A percentile compares a stretch with the other conserved stretches of the same genome.
Conservation (phyloP, 352 stramenopile species). For the Globisporangium sylvaticum region DNA sequence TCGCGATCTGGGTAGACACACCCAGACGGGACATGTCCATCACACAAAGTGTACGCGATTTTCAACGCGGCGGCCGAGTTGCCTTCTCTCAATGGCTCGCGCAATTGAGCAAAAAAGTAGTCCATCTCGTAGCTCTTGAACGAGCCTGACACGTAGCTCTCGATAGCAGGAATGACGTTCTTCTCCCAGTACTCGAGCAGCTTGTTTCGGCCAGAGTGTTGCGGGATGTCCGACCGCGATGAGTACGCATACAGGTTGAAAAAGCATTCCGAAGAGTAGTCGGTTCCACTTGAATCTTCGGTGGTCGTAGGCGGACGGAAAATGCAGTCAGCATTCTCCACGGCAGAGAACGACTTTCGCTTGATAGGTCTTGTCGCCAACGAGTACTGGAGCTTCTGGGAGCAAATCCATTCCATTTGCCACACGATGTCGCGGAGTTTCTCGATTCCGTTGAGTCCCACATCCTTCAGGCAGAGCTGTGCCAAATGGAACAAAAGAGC, state of each 20-base stretch:
- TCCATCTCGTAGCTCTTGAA: conserved; percentile 89
- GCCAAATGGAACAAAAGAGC: conserved; percentile 59
- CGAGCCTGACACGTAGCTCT: conserved; percentile 74
- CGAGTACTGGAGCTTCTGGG: conserved; percentile 35
- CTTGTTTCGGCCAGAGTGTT: conserved; percentile 75
- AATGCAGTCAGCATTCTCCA: conserved; percentile 33
- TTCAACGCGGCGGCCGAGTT: conserved; percentile 72
- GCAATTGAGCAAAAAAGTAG: conserved; percentile 81
- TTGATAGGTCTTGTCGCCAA: conserved; percentile 44
- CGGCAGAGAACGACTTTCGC: conserved; percentile 26
- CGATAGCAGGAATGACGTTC: conserved; percentile 80
- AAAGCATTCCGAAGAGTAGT: conserved; percentile 38
- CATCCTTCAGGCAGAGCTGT: conserved; percentile 41
- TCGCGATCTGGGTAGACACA: conserved; percentile 78
- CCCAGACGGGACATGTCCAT: conserved; percentile 71
- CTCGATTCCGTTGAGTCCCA: conserved; percentile 33
- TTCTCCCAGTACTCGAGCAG: conserved; percentile 84
- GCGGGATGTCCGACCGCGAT: conserved; percentile 50
- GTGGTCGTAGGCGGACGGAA: conserved; percentile 22
- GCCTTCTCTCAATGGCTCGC: conserved; percentile 69
- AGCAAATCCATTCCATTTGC: conserved; percentile 46
- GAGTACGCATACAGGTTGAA: conserved; percentile 76
- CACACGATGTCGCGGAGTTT: conserved; percentile 30
- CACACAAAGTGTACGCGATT: conserved; percentile 77
- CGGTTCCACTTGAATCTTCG: conserved; percentile 15